phyloP scores from a whole-genome alignment of 1,139 yeast species.

The Blastobotrys malaysiensis region DNA sequence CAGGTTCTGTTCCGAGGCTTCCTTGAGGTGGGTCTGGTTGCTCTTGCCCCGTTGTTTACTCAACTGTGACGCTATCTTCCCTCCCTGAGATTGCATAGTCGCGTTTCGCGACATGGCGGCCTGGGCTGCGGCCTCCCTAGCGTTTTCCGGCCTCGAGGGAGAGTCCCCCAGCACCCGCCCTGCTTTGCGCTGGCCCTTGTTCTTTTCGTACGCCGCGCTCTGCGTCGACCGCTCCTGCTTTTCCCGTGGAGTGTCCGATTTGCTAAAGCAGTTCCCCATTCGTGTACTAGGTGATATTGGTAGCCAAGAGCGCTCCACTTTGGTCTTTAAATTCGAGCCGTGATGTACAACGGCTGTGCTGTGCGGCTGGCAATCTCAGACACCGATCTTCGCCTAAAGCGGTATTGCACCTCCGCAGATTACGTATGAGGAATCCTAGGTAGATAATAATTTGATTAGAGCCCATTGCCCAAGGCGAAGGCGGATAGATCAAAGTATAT shows the following conservation, averaged over 20 bases:
- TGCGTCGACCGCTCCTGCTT: constrained; percentile 1
- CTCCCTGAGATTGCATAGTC: constrained; percentile 2
- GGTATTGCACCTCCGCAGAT: background rate
- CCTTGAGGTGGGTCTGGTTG: constrained; percentile 15
- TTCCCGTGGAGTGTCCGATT: background rate
- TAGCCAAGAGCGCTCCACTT: background rate
- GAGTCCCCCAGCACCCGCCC: background rate
- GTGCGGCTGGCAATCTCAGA: background rate
- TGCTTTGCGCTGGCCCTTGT: background rate
- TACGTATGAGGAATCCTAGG: too few species aligned
- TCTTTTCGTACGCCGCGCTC: background rate
- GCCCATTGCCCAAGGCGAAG: too few species aligned
- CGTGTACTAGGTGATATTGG: background rate
- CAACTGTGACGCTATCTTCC: constrained; percentile 1
- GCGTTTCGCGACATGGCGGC: background rate
- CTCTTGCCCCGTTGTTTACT: constrained; percentile 5
- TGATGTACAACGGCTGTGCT: background rate
- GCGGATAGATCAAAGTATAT: too few species aligned
- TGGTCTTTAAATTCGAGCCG: background rate
- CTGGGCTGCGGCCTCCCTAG: background rate
- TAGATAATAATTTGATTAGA: too few species aligned
- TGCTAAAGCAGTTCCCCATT: background rate
- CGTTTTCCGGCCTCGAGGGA: background rate
- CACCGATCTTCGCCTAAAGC: background rate
- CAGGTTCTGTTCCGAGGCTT: constrained; percentile 6